Evolutionary conservation across 345 rosid genomes (phyloP).

Genomic region (Luvunga scandens): DNA sequence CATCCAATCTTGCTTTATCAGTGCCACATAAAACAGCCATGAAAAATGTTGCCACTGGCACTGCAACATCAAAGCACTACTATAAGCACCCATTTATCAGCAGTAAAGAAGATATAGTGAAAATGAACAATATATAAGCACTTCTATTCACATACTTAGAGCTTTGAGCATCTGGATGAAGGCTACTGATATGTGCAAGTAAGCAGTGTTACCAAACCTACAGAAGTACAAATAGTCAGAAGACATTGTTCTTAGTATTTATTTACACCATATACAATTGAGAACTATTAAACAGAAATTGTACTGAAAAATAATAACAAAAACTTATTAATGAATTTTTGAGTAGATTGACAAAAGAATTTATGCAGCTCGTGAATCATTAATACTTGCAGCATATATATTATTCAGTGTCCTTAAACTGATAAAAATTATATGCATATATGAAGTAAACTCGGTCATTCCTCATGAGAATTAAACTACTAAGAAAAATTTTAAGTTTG

Average conservation of each 20-base stretch:
- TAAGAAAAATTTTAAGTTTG: not conserved
- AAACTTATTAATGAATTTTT: not conserved
- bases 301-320: no score
- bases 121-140: slow-evolving; percentile 3
- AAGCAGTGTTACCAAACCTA: slow-evolving; percentile 99
- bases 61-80: slow-evolving; percentile 50
- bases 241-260: not conserved
- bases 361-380: not conserved
- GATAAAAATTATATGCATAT: not conserved
- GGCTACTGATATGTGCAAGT: slow-evolving; percentile 89
- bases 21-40: slow-evolving; percentile 91
- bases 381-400: not conserved
- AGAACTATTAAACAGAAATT: not conserved
- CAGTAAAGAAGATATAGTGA: slow-evolving; percentile 6
- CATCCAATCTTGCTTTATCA: slow-evolving; percentile 87
- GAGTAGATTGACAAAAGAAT: not conserved
- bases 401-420: not conserved
- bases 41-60: slow-evolving; percentile 92
- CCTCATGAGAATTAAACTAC: not conserved
- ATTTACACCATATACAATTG: not conserved
- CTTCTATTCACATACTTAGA: slow-evolving; percentile 59
- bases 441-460: not conserved
- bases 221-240: slow-evolving; percentile 4
- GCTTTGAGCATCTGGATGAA: slow-evolving; percentile 99
- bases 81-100: slow-evolving; percentile 21